Percentiles rank a stretch among this genome's conserved stretches.
Evolutionary conservation across 129 eudicot genomes (phyloP).

Genomic region (Escallonia rubra): DNA sequence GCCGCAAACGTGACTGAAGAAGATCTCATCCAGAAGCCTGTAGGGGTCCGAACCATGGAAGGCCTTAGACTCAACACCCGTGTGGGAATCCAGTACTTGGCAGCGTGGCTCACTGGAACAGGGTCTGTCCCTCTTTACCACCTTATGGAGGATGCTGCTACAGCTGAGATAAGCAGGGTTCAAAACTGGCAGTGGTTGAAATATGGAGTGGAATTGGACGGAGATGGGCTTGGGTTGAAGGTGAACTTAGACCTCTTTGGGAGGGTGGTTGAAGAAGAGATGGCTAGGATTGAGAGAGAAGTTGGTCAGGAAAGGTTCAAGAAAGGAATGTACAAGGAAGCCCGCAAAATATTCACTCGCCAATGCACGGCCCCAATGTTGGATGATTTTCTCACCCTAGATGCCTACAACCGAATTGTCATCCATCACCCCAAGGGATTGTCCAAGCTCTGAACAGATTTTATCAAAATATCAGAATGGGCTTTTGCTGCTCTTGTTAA

Average conservation of each 20-base stretch:
- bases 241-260: conserved; percentile 66
- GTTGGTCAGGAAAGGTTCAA: conserved; percentile 61
- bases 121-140: conserved; percentile 90
- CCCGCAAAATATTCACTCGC: conserved; percentile 59
- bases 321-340: conserved; percentile 86
- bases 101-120: conserved; percentile 88
- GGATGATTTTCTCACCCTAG: conserved; percentile 79
- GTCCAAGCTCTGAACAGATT: conserved; percentile 46
- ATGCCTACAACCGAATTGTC: conserved; percentile 73
- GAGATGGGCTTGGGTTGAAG: conserved; percentile 66
- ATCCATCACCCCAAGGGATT: conserved; percentile 59
- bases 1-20: conserved; percentile 57
- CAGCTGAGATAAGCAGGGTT: conserved; percentile 90
- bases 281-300: conserved; percentile 71
- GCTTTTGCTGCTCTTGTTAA: background rate
- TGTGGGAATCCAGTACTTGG: conserved; percentile 87
- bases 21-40: conserved; percentile 71
- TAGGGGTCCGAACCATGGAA: conserved; percentile 80
- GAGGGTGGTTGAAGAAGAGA: conserved; percentile 75
- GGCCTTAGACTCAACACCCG: conserved; percentile 89
- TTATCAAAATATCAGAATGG: background rate
- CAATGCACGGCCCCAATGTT: conserved; percentile 53
- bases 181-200: conserved; percentile 98
- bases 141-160: conserved; percentile 98
- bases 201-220: conserved; percentile 66